Conservation (phyloP, 1,284 basidiomycete genomes). For the Moniliophthora roreri region DNA sequence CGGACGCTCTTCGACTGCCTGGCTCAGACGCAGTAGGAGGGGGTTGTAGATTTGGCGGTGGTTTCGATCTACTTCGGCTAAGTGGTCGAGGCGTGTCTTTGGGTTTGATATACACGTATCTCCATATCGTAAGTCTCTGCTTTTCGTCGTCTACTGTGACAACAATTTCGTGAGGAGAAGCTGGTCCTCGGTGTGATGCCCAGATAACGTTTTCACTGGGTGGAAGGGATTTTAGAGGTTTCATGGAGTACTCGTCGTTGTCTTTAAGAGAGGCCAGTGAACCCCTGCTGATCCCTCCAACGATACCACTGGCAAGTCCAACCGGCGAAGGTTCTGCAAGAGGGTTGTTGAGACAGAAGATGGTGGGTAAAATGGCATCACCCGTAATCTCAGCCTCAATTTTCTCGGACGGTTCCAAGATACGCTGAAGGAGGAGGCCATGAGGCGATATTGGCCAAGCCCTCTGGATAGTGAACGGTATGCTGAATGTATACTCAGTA, state of each 20-base stretch:
- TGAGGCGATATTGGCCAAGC: constrained; percentile 79
- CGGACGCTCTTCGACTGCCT: constrained; percentile 32
- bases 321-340: constrained; percentile 76
- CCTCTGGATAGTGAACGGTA: constrained; percentile 78
- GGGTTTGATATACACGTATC: constrained; percentile 64
- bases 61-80: constrained; percentile 12
- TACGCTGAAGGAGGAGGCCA: constrained; percentile 79
- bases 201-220: constrained; percentile 65
- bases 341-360: constrained; percentile 77
- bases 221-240: constrained; percentile 49
- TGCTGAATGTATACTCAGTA: constrained; percentile 72
- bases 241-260: constrained; percentile 50
- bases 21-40: constrained; percentile 5
- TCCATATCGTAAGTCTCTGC: constrained; percentile 62
- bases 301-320: constrained; percentile 57
- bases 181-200: constrained; percentile 47
- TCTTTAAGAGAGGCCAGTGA: constrained; percentile 45
- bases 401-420: constrained; percentile 63
- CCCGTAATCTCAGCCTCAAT: constrained; percentile 64
- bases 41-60: constrained; percentile 19
- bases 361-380: constrained; percentile 66
- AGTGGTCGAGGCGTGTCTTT: constrained; percentile 44
- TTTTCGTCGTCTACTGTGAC: constrained; percentile 58
- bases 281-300: constrained; percentile 40
- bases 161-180: constrained; percentile 47